A percentile compares a stretch with the other conserved stretches of the same genome.
Conservation (phyloP, 2,329 filamentous ascomycete genomes). For the Ambrosiella xylebori region DNA sequence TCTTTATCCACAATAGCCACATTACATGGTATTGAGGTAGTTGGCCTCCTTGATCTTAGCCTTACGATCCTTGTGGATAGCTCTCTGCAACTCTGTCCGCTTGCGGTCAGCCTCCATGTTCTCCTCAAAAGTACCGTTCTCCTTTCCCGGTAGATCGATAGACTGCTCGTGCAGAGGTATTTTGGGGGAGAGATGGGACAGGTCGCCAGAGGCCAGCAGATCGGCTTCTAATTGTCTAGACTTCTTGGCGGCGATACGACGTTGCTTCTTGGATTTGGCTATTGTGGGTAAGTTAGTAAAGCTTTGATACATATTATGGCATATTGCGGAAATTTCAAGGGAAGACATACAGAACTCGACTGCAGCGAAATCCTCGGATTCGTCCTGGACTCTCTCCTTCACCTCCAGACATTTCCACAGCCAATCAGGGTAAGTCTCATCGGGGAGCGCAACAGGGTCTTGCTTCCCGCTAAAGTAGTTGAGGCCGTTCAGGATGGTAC, state of each 20-base stretch:
- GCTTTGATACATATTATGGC: not conserved
- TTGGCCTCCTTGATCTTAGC: slow-evolving; percentile 69
- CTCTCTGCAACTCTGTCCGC: slow-evolving; percentile 47
- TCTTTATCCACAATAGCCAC: not conserved
- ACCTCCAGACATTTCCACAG: slow-evolving; percentile 56
- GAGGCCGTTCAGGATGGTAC: slow-evolving; percentile 54
- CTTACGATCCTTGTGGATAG: slow-evolving; percentile 58
- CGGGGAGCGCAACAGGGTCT: slow-evolving; percentile 57
- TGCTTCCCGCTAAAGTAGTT: slow-evolving; percentile 59
- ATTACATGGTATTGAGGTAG: slow-evolving; percentile 66
- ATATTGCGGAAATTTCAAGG: not conserved
- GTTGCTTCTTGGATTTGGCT: slow-evolving; percentile 78
- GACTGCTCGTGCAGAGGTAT: slow-evolving; percentile 62
- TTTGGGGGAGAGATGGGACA: slow-evolving; percentile 48
- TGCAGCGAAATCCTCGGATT: slow-evolving; percentile 38
- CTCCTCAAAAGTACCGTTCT: slow-evolving; percentile 25
- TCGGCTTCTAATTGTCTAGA: slow-evolving; percentile 38
- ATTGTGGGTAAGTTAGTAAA: not conserved
- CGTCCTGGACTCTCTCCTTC: slow-evolving; percentile 34
- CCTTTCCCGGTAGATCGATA: slow-evolving; percentile 47
- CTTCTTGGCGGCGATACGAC: slow-evolving; percentile 51
- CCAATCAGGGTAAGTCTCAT: slow-evolving; percentile 66
- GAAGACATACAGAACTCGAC: slow-evolving; percentile 61
- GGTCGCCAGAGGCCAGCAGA: slow-evolving; percentile 46
- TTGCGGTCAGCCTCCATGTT: slow-evolving; percentile 31